These are phyloP conservation scores for Parietaria judaica DNA, from an alignment of 306 rosid genomes.

Conservation along the genomic window DNA sequence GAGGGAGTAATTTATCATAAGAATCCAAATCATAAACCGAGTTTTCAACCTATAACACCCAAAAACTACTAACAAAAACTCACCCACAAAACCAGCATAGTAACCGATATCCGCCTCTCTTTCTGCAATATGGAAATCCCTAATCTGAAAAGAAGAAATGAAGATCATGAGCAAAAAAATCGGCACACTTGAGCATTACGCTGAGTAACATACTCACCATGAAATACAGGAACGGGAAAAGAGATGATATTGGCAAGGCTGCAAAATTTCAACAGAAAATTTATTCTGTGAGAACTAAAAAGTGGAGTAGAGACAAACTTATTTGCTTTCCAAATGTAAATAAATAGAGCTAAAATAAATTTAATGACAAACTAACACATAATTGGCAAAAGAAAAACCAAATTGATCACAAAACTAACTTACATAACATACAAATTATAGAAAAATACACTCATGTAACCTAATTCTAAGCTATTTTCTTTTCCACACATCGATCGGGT, in stretches of 20 bases:
- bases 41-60: background rate
- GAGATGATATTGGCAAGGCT: slow-evolving; percentile 39
- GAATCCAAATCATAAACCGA: background rate
- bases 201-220: slow-evolving; percentile 24
- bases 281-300: background rate
- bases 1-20: slow-evolving; percentile 6
- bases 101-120: slow-evolving; percentile 58
- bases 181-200: too few species aligned
- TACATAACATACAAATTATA: too few species aligned
- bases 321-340: background rate
- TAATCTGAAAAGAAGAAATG: slow-evolving; percentile 28
- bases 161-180: too few species aligned
- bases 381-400: background rate
- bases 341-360: background rate
- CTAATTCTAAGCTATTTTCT: too few species aligned
- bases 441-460: too few species aligned
- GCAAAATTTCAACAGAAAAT: slow-evolving; percentile 12
- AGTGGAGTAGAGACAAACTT: background rate
- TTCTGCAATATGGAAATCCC: slow-evolving; percentile 62
- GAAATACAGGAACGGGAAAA: slow-evolving; percentile 40
- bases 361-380: background rate
- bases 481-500: too few species aligned
- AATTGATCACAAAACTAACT: background rate
- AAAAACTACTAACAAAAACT: slow-evolving; percentile 4
- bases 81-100: slow-evolving; percentile 76